Evolutionary conservation across 768 basidiomycete genomes (phyloP).

Genomic region (Hortiboletus campestris): DNA sequence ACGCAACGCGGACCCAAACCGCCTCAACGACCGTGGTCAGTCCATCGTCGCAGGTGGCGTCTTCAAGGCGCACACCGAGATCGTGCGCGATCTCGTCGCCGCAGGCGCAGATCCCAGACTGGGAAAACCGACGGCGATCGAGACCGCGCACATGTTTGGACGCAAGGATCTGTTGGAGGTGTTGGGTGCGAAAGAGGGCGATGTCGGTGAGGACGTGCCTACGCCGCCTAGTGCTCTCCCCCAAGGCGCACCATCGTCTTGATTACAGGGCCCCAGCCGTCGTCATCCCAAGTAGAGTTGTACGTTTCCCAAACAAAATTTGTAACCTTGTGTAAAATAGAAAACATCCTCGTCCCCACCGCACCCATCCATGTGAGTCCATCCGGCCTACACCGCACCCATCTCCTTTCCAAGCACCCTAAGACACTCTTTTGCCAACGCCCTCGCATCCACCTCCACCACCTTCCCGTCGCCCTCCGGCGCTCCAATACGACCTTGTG

Average conservation of each 20-base stretch:
- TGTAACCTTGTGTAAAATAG: background rate
- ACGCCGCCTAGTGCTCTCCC: conserved; percentile 19
- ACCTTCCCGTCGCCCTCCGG: conserved; percentile 21
- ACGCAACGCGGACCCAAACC: conserved; percentile 63
- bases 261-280: background rate
- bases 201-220: conserved; percentile 36
- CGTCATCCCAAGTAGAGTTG: background rate
- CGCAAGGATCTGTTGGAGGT: conserved; percentile 53
- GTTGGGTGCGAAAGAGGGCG: conserved; percentile 59
- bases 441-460: conserved; percentile 62
- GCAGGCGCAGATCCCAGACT: conserved; percentile 60
- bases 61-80: conserved; percentile 67
- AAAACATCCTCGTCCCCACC: too few species aligned
- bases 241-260: background rate
- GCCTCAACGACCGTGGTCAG: conserved; percentile 69
- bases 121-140: conserved; percentile 67
- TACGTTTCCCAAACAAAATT: background rate
- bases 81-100: conserved; percentile 53
- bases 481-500: conserved; percentile 22
- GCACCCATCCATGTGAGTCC: too few species aligned
- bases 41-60: conserved; percentile 75
- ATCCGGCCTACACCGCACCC: conserved; percentile 42
- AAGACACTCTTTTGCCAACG: conserved; percentile 64
- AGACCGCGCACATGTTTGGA: conserved; percentile 67
- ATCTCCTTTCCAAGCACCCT: conserved; percentile 73